Base-by-base conservation (phyloP, 2,329 filamentous ascomycete species). In the Neospermospora avenae region DNA sequence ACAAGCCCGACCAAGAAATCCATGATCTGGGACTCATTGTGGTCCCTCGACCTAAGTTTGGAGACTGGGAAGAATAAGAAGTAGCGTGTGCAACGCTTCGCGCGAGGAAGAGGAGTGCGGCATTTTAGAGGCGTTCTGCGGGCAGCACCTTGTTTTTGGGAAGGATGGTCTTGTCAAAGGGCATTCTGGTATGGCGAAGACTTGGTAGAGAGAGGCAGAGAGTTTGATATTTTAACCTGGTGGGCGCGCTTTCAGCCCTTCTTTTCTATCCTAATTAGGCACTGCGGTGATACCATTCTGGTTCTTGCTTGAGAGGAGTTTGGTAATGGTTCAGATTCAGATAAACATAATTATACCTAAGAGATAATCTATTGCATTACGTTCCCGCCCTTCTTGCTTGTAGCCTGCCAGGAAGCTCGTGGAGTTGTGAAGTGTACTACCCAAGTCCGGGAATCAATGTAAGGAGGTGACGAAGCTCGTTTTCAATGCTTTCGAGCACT, bases 1-100 rank as follows among this genome's bases (percentile, higher is more conserved):
- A 67, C 60, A 24, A 69, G 65, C 59, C 65, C 68, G 5, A 74
- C 71, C n/a, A 82, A 78, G 72, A 81, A 74, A 67, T 84, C 81
- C 28, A 75, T 85, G 3, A 77, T 86, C 10, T 88, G 84, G 83
- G 84, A 86, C 65, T 79, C 81, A 13, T 72, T 87, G 16, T 87
- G 84, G 84, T 84, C 78, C 63, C 69, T 86, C 25, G 84, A 87
- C 67, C 77, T 85, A 48, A 84, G 76, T 63, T 80, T 82, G 53
- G 82, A 82, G 65, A 80, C 77, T 61, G 72, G 69, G 37, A 70
- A 65, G 45, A 64, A 63, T 41, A 65, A 65, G 34, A 57, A 39
- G 31, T 57, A 35, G 60, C 66, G 62, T 11, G 4, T 22, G 6
- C 11, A 31, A 6, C 11, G 5, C 5, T 31, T 10, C 6, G 31